A percentile compares a stretch with the other conserved stretches of the same genome.
Conservation (phyloP, 495 filamentous ascomycete species). For the Chaetomidium leptoderma region DNA sequence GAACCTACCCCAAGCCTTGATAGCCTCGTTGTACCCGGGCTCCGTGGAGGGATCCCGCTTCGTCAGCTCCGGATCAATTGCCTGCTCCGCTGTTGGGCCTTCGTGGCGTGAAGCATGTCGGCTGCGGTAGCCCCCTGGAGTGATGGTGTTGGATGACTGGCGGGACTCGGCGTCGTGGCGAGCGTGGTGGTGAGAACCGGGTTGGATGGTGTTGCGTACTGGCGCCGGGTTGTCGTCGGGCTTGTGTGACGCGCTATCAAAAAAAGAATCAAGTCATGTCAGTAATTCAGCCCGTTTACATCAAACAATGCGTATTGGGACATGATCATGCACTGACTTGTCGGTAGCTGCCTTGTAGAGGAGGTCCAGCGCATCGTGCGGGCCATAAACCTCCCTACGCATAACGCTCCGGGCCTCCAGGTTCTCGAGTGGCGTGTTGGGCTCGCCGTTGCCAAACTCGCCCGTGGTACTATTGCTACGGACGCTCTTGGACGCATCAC, state of each 20-base stretch:
- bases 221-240: constrained; percentile 21
- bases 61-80: constrained; percentile 38
- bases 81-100: constrained; percentile 22
- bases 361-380: constrained; percentile 65
- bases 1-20: constrained; percentile 83
- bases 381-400: constrained; percentile 59
- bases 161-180: constrained; percentile 22
- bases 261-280: constrained; percentile 12
- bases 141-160: constrained; percentile 22
- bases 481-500: constrained; percentile 30
- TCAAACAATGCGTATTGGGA: constrained; percentile 5
- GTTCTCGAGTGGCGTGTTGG: constrained; percentile 51
- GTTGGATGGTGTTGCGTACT: constrained; percentile 14
- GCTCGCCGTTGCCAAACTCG: constrained; percentile 39
- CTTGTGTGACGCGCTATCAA: constrained; percentile 26
- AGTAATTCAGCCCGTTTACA: constrained; percentile 4
- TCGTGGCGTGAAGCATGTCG: constrained; percentile 25
- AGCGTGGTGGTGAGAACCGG: constrained; percentile 17
- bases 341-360: constrained; percentile 66
- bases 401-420: constrained; percentile 60
- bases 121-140: constrained; percentile 14
- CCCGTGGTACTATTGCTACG: constrained; percentile 35
- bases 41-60: constrained; percentile 36
- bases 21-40: constrained; percentile 58
- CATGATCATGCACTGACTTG: constrained; percentile 45